phyloP scores from a whole-genome alignment of 2,329 filamentous ascomycete species.

The Talaromyces funiculosus region DNA sequence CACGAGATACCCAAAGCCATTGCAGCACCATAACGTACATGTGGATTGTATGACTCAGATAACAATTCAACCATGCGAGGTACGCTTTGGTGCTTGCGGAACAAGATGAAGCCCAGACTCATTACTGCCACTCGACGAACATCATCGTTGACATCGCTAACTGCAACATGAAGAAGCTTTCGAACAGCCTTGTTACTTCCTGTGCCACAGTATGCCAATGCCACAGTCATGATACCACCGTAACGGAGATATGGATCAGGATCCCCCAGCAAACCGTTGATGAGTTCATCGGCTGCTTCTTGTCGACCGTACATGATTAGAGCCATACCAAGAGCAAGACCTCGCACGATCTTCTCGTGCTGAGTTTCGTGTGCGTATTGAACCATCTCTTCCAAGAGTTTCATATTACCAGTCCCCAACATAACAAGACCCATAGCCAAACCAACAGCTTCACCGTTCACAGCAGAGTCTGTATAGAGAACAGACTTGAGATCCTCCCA shows the following conservation, averaged over 20 bases:
- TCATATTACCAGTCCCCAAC: conserved; percentile 94
- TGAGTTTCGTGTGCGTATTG: conserved; percentile 96
- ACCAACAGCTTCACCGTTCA: conserved; percentile 95
- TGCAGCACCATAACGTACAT: conserved; percentile 93
- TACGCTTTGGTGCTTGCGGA: conserved; percentile 94
- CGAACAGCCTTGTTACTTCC: conserved; percentile 98
- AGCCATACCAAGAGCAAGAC: conserved; percentile 92
- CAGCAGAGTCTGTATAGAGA: conserved; percentile 85
- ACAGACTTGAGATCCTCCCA: conserved; percentile 87
- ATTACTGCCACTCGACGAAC: conserved; percentile 94
- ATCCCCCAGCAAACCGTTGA: conserved; percentile 87
- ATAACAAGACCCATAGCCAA: conserved; percentile 96
- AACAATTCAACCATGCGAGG: conserved; percentile 98
- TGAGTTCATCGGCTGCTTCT: conserved; percentile 88
- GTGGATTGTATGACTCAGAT: conserved; percentile 97
- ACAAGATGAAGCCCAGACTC: conserved; percentile 96
- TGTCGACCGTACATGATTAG: conserved; percentile 97
- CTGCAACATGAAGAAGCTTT: conserved; percentile 88
- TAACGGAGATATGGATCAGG: conserved; percentile 91
- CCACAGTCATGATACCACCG: conserved; percentile 97
- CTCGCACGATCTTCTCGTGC: conserved; percentile 97
- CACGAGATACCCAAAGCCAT: conserved; percentile 99
- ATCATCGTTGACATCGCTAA: conserved; percentile 97
- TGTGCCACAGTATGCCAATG: conserved; percentile 92
- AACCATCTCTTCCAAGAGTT: conserved; percentile 92